phyloP scores from a whole-genome alignment of 257 asterid genomes.

The Solanum pimpinellifolium region DNA sequence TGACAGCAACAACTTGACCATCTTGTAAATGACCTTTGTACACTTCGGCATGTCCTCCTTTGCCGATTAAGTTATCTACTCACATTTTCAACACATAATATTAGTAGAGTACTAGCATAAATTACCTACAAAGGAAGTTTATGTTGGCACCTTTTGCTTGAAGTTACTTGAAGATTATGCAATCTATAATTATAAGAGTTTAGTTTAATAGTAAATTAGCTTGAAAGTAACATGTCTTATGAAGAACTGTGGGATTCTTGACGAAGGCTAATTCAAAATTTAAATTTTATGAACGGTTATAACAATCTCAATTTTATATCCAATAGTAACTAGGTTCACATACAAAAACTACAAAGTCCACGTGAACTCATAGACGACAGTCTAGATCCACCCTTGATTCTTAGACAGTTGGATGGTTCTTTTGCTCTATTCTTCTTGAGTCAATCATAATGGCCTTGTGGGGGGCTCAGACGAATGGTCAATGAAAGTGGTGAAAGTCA shows the following conservation, averaged over 20 bases:
- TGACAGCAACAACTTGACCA: constrained; percentile 84
- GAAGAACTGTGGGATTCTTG: background rate
- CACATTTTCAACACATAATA: background rate
- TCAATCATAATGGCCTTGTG: background rate
- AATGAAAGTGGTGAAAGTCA: background rate
- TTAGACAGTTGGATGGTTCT: background rate
- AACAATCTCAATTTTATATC: background rate
- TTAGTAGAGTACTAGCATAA: constrained; percentile 6
- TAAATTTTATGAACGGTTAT: background rate
- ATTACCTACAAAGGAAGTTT: background rate
- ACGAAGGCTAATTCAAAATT: background rate
- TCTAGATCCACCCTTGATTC: background rate
- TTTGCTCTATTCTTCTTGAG: background rate
- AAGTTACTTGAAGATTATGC: background rate
- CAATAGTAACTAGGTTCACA: background rate
- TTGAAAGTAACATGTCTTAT: background rate
- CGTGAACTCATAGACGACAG: background rate
- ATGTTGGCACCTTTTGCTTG: background rate
- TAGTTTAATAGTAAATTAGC: background rate
- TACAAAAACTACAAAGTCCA: background rate
- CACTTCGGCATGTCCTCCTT: constrained; percentile 96
- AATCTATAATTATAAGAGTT: background rate
- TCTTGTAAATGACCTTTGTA: constrained; percentile 67
- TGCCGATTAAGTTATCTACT: constrained; percentile 67
- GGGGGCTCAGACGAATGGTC: background rate